These are phyloP conservation scores for Fraxinus dipetala DNA, from an alignment of 305 asterid species.

Conservation along the genomic window DNA sequence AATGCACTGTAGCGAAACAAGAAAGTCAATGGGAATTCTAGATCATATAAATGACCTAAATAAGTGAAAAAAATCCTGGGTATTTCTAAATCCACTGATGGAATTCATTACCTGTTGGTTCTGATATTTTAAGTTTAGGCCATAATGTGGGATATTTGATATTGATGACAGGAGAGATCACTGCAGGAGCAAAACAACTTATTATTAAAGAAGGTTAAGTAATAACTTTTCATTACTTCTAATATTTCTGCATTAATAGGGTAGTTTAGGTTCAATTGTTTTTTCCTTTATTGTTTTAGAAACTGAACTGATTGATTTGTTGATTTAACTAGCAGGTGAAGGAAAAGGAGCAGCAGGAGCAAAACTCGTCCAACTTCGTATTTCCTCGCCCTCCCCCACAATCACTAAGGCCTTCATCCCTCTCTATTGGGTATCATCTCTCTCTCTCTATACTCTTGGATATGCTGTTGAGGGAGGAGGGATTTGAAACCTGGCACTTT, in stretches of 20 bases:
- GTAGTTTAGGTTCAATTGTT: neutral
- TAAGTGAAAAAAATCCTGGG: neutral
- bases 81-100: neutral
- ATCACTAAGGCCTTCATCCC: conserved; percentile 24
- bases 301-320: neutral
- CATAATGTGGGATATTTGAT: neutral
- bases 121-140: neutral
- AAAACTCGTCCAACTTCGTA: conserved; percentile 14
- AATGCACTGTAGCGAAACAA: neutral
- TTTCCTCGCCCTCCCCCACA: conserved; percentile 24
- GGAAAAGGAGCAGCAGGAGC: conserved; percentile 37
- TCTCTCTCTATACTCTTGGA: neutral
- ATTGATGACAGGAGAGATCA: conserved; percentile 53
- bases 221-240: neutral
- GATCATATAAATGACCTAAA: neutral
- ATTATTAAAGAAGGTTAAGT: conserved; percentile 49
- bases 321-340: conserved; percentile 35
- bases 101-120: neutral
- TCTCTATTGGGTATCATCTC: conserved; percentile 34
- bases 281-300: neutral
- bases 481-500: neutral
- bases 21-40: neutral
- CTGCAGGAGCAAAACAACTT: conserved; percentile 51
- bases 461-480: neutral
- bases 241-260: neutral